phyloP scores from a whole-genome alignment of 2,329 filamentous ascomycete genomes.

The Monilinia fructigena region DNA sequence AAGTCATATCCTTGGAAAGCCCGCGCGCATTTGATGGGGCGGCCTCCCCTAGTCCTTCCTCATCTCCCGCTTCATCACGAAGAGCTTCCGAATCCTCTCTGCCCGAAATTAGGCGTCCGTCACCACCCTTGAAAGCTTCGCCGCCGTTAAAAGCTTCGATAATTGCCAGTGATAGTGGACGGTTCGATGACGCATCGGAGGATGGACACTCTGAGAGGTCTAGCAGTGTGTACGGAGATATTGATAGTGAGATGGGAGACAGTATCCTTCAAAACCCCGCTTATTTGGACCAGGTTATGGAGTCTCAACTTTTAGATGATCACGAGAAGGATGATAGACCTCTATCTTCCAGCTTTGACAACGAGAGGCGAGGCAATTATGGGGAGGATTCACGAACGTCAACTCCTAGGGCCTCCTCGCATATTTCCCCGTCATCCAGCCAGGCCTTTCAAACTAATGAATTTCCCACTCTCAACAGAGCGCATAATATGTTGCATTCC shows the following conservation, averaged over 20 bases:
- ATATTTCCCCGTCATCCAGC: slow-evolving; percentile 36
- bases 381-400: slow-evolving; percentile 14
- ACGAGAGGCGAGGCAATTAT: slow-evolving; percentile 4
- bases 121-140: not conserved
- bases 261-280: slow-evolving; percentile 38
- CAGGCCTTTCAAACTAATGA: slow-evolving; percentile 4
- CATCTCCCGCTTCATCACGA: slow-evolving; percentile 28
- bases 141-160: slow-evolving; percentile 27
- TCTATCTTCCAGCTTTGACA: slow-evolving; percentile 19
- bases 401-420: slow-evolving; percentile 55
- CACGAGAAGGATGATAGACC: slow-evolving; percentile 37
- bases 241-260: slow-evolving; percentile 31
- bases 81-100: slow-evolving; percentile 28
- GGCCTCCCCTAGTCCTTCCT: slow-evolving; percentile 27
- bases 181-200: slow-evolving; percentile 41
- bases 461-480: not conserved
- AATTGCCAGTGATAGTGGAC: slow-evolving; percentile 36
- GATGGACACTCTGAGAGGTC: slow-evolving; percentile 35
- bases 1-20: slow-evolving; percentile 42
- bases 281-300: slow-evolving; percentile 38
- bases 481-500: slow-evolving; percentile 32
- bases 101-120: slow-evolving; percentile 15
- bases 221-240: slow-evolving; percentile 27
- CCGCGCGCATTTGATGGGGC: slow-evolving; percentile 26
- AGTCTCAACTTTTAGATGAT: slow-evolving; percentile 37